phyloP scores from a whole-genome alignment of 169 alveolate genomes.

The Prorocentrum cordatum region DNA sequence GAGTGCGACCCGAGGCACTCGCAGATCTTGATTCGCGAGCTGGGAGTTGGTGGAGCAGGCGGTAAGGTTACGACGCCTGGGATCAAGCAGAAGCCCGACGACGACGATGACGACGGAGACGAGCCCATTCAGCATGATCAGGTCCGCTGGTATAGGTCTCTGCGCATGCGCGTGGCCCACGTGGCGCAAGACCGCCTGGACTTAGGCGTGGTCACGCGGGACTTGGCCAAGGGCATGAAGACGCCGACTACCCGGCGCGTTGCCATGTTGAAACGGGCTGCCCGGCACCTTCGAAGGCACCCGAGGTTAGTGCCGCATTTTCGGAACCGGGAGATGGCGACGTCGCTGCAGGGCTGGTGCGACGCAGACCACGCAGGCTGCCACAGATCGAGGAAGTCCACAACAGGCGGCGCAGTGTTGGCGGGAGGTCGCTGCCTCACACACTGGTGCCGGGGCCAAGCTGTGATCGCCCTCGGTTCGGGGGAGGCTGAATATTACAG shows the following conservation, averaged over 20 bases:
- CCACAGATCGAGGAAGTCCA: neutral
- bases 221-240: neutral
- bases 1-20: neutral
- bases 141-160: neutral
- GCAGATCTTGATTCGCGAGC: neutral
- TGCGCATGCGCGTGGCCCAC: neutral
- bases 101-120: neutral
- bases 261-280: neutral
- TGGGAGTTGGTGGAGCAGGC: neutral
- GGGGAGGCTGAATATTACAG: constrained; percentile 28
- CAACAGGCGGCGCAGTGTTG: neutral
- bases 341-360: neutral
- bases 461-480: neutral
- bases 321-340: neutral
- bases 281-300: neutral
- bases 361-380: constrained; percentile 22
- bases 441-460: neutral
- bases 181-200: neutral
- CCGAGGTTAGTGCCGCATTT: neutral
- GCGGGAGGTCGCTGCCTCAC: neutral
- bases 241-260: neutral
- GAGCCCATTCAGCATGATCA: neutral
- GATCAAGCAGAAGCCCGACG: neutral
- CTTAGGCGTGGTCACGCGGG: neutral
- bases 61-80: neutral